Base-by-base conservation (phyloP, 331 rosid genomes). In the Dryas integrifolia region DNA sequence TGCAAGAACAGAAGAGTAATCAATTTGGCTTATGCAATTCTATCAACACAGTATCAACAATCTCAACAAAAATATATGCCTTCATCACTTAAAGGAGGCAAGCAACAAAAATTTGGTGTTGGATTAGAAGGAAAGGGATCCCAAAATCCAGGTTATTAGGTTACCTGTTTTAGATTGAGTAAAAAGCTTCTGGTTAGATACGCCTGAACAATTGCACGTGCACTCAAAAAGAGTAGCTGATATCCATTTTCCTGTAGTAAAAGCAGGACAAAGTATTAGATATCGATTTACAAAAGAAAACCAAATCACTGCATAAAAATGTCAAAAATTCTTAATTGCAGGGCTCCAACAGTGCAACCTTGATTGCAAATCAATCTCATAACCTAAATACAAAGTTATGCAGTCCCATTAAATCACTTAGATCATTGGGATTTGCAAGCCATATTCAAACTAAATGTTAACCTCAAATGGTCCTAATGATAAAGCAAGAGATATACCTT, bases 131-230 rank as follows among this genome's bases (percentile, higher is more conserved):
- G 44, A 30, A 15, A 77, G 26, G 30, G 60, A 50, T 62, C 58
- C 40, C 60, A 75, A 71, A 78, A 67, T 39, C 47, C 45, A 49
- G 41, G 75, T 63, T 66, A 53, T 43, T 59, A 59, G 30, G 21
- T 76, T 82, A 94, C 97, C 96, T 91, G 97, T 85, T 91, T 91
- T 67, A 94, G 74, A 82, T 91, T 94, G 78, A 88, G 72, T 76
- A 94, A 72, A 82, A 91, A 94, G 78, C 83, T 94, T 78, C 98
- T 82, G 14, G 98, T 94, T 5, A 94, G 77, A 85, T 94, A 94
- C 3, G 98, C 96, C 82, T 94, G 98, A 67, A 94, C 92, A 57
- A 94, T 94, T 55, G 98, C 97, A 18, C 98, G 97, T 21, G 98
- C 98, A 77, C 98, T 95, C 81, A 95, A 81, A 86, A 91, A 94